A percentile compares a stretch with the other conserved stretches of the same genome.
Conservation (phyloP, 768 basidiomycete genomes). For the Lactarius evosmus region DNA sequence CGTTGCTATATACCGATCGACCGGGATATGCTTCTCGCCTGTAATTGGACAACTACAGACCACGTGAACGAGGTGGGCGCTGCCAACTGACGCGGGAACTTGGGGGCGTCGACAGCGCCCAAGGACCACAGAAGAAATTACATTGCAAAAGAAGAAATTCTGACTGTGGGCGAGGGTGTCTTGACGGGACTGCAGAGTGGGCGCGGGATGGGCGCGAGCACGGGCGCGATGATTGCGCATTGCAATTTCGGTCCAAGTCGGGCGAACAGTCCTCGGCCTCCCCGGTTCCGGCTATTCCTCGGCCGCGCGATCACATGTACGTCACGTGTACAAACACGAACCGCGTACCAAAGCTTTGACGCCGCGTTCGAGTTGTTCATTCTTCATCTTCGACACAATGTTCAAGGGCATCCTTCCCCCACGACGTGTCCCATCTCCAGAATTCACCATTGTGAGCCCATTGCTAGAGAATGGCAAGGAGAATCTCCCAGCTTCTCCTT, state of each 20-base stretch:
- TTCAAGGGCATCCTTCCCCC: conserved; percentile 78
- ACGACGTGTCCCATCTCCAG: conserved; percentile 60
- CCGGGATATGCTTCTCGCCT: conserved; percentile 20
- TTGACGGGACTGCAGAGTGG: background rate
- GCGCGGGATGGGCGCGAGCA: conserved; percentile 21
- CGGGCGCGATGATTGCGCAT: conserved; percentile 14
- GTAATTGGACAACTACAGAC: conserved; percentile 1
- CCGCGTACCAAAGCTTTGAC: conserved; percentile 16
- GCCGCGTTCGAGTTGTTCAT: background rate
- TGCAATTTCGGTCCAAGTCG: background rate
- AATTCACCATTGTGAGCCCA: conserved; percentile 70
- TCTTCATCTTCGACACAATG: conserved; percentile 44
- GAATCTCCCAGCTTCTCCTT: conserved; percentile 45
- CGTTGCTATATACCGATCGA: conserved; percentile 29
- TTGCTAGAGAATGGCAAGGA: conserved; percentile 59
- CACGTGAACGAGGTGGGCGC: conserved; percentile 21
- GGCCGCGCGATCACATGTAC: conserved; percentile 20
- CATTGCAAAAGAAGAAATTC: background rate
- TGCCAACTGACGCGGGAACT: conserved; percentile 3
- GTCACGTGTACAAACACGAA: conserved; percentile 27
- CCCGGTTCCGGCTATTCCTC: too few relatives aligned
- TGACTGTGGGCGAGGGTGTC: background rate
- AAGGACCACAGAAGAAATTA: background rate
- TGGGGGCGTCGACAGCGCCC: background rate
- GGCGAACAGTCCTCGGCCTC: background rate